Conservation (phyloP, 371 early-diverging fungal genomes). For the Lichtheimia corymbifera region DNA sequence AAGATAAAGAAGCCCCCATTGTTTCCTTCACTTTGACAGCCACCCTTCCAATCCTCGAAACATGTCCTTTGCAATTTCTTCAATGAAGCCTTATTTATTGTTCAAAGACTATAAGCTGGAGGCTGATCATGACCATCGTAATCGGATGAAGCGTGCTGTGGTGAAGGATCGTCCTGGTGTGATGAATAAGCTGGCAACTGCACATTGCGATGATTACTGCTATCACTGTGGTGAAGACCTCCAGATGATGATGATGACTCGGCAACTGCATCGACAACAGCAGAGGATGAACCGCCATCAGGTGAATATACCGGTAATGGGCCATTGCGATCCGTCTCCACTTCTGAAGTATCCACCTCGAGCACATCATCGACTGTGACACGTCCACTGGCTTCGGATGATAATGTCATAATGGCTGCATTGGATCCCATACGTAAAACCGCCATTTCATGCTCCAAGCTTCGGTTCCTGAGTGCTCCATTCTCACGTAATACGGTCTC, state of each 20-base stretch:
- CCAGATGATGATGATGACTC: not conserved
- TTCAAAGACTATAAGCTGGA: slow-evolving; percentile 18
- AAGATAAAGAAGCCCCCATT: no score
- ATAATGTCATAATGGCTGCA: slow-evolving; percentile 42
- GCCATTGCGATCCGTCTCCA: slow-evolving; percentile 22
- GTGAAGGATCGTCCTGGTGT: slow-evolving; percentile 2
- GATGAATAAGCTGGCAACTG: slow-evolving; percentile 27
- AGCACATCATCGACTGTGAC: slow-evolving; percentile 51
- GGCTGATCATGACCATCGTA: slow-evolving; percentile 21
- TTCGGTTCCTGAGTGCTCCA: slow-evolving; percentile 29
- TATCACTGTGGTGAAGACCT: slow-evolving; percentile 2
- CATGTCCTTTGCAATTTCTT: no score
- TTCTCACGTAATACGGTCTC: slow-evolving; percentile 35
- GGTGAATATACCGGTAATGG: slow-evolving; percentile 37
- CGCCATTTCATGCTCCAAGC: slow-evolving; percentile 37
- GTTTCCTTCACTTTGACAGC: no score
- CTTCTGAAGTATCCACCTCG: slow-evolving; percentile 28
- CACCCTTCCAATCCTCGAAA: no score
- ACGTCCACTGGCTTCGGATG: slow-evolving; percentile 36
- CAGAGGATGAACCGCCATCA: not conserved
- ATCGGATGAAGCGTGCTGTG: slow-evolving; percentile 5
- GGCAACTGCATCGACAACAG: slow-evolving; percentile 4
- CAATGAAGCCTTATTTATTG: no score
- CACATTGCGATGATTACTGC: not conserved
- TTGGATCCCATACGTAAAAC: slow-evolving; percentile 43